Percentiles rank a stretch among this genome's conserved stretches.
Evolutionary conservation across 78 protist species (phyloP).

Genomic region (Bigelowiella natans): DNA sequence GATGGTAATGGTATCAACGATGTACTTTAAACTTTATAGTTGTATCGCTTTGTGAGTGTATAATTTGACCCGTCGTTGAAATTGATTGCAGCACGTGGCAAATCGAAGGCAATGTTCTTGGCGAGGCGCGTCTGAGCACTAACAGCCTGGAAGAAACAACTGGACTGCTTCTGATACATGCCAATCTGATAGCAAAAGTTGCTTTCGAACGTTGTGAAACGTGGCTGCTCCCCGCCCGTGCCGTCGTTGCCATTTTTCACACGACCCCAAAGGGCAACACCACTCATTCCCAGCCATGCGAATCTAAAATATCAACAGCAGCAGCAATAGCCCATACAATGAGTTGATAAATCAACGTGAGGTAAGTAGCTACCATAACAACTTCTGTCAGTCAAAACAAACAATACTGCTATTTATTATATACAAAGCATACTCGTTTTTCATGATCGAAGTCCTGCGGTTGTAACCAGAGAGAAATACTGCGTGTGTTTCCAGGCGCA

Average conservation of each 20-base stretch:
- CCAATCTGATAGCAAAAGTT: conserved; percentile 30
- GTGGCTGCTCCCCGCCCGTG: conserved; percentile 20
- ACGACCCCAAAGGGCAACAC: background rate
- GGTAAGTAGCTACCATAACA: too few relatives aligned
- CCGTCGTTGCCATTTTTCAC: conserved; percentile 40
- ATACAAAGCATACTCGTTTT: too few relatives aligned
- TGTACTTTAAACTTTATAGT: too few relatives aligned
- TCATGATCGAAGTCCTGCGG: background rate
- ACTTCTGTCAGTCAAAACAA: too few relatives aligned
- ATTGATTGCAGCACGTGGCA: conserved; percentile 41
- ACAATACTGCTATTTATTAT: background rate
- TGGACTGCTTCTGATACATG: conserved; percentile 23
- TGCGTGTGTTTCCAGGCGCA: background rate
- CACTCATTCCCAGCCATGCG: too few relatives aligned
- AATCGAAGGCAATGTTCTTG: conserved; percentile 32
- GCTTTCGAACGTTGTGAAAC: background rate
- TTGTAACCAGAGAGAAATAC: background rate
- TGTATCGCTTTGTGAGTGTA: too few relatives aligned
- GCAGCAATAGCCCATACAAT: too few relatives aligned
- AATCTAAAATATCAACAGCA: too few relatives aligned
- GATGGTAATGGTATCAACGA: too few relatives aligned
- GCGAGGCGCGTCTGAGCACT: conserved; percentile 4
- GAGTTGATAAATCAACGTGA: too few relatives aligned
- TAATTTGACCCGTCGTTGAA: conserved; percentile 47
- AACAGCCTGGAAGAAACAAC: conserved; percentile 20